Evolutionary conservation across 2,329 filamentous ascomycete species (phyloP).

Genomic region (Colletotrichum sp.): DNA sequence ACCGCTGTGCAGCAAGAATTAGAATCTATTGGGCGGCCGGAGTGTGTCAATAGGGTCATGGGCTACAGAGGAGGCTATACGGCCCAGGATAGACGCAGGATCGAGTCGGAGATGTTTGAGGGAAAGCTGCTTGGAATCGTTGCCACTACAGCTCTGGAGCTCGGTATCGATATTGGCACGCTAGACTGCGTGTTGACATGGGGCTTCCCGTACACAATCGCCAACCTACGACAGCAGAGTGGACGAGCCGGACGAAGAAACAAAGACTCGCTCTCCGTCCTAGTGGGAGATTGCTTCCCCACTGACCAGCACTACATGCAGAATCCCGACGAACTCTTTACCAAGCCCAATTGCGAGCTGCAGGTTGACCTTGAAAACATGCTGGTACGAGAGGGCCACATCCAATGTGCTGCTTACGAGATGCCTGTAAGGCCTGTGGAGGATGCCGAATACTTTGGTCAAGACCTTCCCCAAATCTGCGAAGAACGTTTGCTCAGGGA

Average conservation of each 20-base stretch:
- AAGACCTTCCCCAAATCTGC: conserved; percentile 73
- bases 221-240: conserved; percentile 93
- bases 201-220: conserved; percentile 94
- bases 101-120: conserved; percentile 97
- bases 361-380: conserved; percentile 93
- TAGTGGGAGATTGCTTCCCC: conserved; percentile 88
- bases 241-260: conserved; percentile 91
- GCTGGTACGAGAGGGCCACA: conserved; percentile 88
- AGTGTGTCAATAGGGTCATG: conserved; percentile 84
- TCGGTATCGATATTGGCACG: conserved; percentile 94
- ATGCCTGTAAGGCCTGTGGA: conserved; percentile 85
- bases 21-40: conserved; percentile 71
- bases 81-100: conserved; percentile 83
- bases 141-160: conserved; percentile 88
- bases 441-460: conserved; percentile 81
- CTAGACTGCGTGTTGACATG: conserved; percentile 93
- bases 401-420: conserved; percentile 94
- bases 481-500: conserved; percentile 76
- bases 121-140: conserved; percentile 92
- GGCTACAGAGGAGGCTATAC: conserved; percentile 96
- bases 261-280: conserved; percentile 87
- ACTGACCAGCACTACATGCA: conserved; percentile 98
- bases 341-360: conserved; percentile 84
- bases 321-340: conserved; percentile 93
- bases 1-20: conserved; percentile 82